phyloP scores from a whole-genome alignment of 2,329 filamentous ascomycete species.

The Colletotrichum spaethianum region DNA sequence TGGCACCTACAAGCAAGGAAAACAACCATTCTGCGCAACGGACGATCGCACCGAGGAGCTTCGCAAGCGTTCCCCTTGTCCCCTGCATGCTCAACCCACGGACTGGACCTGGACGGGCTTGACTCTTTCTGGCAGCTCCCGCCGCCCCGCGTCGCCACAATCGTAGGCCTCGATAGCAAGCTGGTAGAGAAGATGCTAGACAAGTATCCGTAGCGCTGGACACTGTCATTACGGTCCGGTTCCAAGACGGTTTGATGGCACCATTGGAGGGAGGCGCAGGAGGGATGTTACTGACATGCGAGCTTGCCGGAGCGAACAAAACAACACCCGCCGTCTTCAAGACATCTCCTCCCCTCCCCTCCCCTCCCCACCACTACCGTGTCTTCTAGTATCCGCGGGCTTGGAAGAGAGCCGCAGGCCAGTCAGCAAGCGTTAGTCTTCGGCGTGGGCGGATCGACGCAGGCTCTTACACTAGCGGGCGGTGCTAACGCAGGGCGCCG shows the following conservation, averaged over 20 bases:
- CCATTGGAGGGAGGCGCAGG: conserved; percentile 3
- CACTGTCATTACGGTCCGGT: conserved; percentile 32
- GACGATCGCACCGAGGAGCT: background rate
- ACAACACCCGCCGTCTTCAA: conserved; percentile 1
- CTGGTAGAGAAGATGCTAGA: background rate
- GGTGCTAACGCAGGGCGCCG: conserved; percentile 39
- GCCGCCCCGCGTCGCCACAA: conserved; percentile 9
- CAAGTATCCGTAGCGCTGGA: conserved; percentile 17
- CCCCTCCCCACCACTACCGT: background rate
- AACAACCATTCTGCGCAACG: background rate
- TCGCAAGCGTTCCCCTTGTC: conserved; percentile 17
- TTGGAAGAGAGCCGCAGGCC: background rate
- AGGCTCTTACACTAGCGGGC: conserved; percentile 36
- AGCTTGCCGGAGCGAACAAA: conserved; percentile 15
- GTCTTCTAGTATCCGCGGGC: background rate
- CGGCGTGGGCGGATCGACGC: conserved; percentile 26
- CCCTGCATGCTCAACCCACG: conserved; percentile 22
- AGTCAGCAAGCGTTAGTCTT: conserved; percentile 3
- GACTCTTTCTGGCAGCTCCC: conserved; percentile 26
- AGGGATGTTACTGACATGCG: conserved; percentile 28
- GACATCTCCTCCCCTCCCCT: background rate
- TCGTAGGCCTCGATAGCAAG: background rate
- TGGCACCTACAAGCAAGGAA: background rate
- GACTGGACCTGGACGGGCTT: conserved; percentile 13
- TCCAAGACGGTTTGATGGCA: conserved; percentile 5